phyloP scores from a whole-genome alignment of 495 filamentous ascomycete genomes.

The Haplographium delicatum region DNA sequence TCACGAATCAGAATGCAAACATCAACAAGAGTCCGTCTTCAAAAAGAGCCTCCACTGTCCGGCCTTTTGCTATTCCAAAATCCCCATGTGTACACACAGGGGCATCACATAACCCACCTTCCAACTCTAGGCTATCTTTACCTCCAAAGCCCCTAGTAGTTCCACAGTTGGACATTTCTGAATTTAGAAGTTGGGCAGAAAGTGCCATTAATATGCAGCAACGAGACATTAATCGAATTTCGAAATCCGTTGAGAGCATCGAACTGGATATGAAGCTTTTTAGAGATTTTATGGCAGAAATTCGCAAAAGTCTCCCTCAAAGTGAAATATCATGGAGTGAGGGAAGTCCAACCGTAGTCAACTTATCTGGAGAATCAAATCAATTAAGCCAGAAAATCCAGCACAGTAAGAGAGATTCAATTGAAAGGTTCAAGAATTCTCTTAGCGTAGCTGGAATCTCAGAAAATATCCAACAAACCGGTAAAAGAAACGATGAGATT shows the following conservation, averaged over 20 bases:
- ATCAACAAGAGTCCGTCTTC: neutral
- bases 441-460: too few species aligned
- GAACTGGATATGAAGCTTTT: conserved; percentile 20
- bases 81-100: neutral
- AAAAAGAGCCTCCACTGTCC: conserved; percentile 8
- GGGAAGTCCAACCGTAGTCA: too few species aligned
- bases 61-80: neutral
- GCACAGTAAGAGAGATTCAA: neutral
- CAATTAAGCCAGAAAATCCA: neutral
- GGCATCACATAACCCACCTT: neutral
- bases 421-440: neutral
- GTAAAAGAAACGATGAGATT: conserved; percentile 12
- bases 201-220: conserved; percentile 15
- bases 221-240: conserved; percentile 22
- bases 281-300: conserved; percentile 21
- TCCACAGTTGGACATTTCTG: neutral
- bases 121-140: neutral
- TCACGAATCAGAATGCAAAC: conserved; percentile 1
- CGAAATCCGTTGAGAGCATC: conserved; percentile 16
- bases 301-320: conserved; percentile 12
- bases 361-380: too few species aligned
- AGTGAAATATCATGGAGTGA: too few species aligned
- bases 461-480: neutral
- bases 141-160: neutral
- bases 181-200: conserved; percentile 21